A percentile compares a stretch with the other conserved stretches of the same genome.
Evolutionary conservation across 805 yeast species (phyloP).

Genomic region (Pichia nakasei): DNA sequence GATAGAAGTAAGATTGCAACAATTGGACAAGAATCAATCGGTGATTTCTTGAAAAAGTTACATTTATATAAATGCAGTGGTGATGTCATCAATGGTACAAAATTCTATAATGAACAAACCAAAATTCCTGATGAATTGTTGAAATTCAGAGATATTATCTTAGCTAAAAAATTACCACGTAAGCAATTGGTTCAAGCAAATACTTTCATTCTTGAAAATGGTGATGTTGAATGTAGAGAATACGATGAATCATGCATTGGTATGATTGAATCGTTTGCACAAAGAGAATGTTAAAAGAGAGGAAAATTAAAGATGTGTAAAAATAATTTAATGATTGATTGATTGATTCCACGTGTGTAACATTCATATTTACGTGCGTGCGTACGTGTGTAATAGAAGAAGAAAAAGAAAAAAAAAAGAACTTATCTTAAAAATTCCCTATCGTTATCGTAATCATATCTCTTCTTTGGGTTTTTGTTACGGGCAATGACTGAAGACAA

Average conservation of each 20-base stretch:
- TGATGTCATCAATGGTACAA: slow-evolving; percentile 54
- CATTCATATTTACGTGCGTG: too few relatives aligned
- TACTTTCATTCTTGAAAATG: slow-evolving; percentile 36
- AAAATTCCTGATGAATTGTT: slow-evolving; percentile 55
- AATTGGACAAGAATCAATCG: slow-evolving; percentile 65
- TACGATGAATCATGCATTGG: slow-evolving; percentile 69
- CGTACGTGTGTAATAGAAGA: too few relatives aligned
- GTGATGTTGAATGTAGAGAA: slow-evolving; percentile 49
- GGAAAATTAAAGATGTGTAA: too few relatives aligned
- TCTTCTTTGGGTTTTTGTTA: not conserved
- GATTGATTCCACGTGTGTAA: too few relatives aligned
- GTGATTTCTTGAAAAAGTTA: slow-evolving; percentile 59
- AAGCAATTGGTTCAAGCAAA: slow-evolving; percentile 81
- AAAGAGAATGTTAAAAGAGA: slow-evolving; percentile 34
- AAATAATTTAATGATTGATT: not conserved
- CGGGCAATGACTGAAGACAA: slow-evolving; percentile 26
- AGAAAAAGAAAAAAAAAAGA: too few relatives aligned
- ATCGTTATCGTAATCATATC: too few relatives aligned
- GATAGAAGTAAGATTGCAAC: slow-evolving; percentile 56
- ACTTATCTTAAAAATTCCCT: too few relatives aligned
- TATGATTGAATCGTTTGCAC: slow-evolving; percentile 69
- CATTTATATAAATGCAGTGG: slow-evolving; percentile 78
- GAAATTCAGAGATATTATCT: slow-evolving; percentile 56
- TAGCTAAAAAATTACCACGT: slow-evolving; percentile 71
- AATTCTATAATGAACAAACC: slow-evolving; percentile 61